Percentiles rank a stretch among this genome's conserved stretches.
These are phyloP conservation scores for Angomonas deanei DNA, from an alignment of 208 protist genomes.

Conservation along the genomic window DNA sequence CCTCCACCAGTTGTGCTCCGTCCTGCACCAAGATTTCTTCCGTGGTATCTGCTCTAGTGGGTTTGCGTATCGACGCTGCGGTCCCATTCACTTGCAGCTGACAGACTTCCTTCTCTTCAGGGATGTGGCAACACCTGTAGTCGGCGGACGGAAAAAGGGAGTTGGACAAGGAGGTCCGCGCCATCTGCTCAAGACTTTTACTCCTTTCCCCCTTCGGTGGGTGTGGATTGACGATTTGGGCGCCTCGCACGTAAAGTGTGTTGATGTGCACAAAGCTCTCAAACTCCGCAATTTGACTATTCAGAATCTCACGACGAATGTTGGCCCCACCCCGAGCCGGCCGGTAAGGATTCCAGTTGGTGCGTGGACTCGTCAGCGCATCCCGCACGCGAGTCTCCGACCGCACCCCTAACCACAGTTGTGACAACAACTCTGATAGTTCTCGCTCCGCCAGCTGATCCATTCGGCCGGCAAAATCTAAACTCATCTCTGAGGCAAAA, in stretches of 20 bases:
- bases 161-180: background rate
- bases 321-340: conserved; percentile 38
- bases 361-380: conserved; percentile 30
- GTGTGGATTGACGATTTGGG: background rate
- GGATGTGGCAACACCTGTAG: conserved; percentile 3
- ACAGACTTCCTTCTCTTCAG: background rate
- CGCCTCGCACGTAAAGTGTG: conserved; percentile 42
- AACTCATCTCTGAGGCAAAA: conserved; percentile 4
- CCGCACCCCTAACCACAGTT: conserved; percentile 38
- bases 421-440: conserved; percentile 30
- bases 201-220: background rate
- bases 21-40: conserved; percentile 17
- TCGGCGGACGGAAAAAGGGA: background rate
- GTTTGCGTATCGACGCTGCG: background rate
- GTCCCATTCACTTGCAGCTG: background rate
- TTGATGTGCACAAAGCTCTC: conserved; percentile 24
- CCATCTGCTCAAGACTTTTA: background rate
- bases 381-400: conserved; percentile 29
- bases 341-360: conserved; percentile 78
- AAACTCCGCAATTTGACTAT: conserved; percentile 74
- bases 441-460: conserved; percentile 38
- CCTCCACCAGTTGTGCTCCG: conserved; percentile 10
- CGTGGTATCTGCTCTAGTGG: background rate
- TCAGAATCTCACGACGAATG: conserved; percentile 48
- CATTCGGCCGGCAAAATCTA: conserved; percentile 41